Evolutionary conservation across 2,329 filamentous ascomycete genomes (phyloP), one percentile per base, ranked within the genome.

Genomic region (Colletotrichum costaricense): DNA sequence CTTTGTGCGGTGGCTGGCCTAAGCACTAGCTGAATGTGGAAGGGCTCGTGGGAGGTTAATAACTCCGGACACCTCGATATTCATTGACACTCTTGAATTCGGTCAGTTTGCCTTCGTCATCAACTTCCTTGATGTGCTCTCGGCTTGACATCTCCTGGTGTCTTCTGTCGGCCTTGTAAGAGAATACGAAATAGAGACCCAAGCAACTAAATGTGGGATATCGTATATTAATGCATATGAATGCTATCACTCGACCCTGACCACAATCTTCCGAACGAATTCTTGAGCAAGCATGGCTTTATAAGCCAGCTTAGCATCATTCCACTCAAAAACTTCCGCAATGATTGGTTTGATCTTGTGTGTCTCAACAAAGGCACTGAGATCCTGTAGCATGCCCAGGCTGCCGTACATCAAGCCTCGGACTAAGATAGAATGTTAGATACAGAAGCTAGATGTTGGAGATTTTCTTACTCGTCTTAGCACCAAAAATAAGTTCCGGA

Each of bases 111-210:
- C 14, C 1, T 42, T 42, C 0, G 38, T 5, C 14, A 7, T 19
- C 38, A 19, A 19, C 6, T 42, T 42, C 14, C 38, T 19, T 19
- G 6, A 42, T 19, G 16, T 2, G 14, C 38, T 7, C 6, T 7
- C 6, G 5, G 14, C 2, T 1, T 35, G 11, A 12, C 1, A 12
- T 5, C 1, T 35, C 8, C 1, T 33, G 30, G 9, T 33, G 0
- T 33, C 8, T 4, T 33, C 8, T 11, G 30, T 33, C 30, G 30
- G 30, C 30, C 3, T 33, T 30, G 0, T 30, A 30, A 30, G 4
- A 11, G 33, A 12, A 35, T 12, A 12, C 1, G 33, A 12, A 35
- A 12, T 8, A 35, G 11, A 35, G 33, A 35, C 33, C 11, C 33
- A 35, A 5, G 33, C 4, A 35, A 35, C 9, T 12, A 35, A 0